Conservation (phyloP, 768 basidiomycete species). For the Calvatia gigantea region DNA sequence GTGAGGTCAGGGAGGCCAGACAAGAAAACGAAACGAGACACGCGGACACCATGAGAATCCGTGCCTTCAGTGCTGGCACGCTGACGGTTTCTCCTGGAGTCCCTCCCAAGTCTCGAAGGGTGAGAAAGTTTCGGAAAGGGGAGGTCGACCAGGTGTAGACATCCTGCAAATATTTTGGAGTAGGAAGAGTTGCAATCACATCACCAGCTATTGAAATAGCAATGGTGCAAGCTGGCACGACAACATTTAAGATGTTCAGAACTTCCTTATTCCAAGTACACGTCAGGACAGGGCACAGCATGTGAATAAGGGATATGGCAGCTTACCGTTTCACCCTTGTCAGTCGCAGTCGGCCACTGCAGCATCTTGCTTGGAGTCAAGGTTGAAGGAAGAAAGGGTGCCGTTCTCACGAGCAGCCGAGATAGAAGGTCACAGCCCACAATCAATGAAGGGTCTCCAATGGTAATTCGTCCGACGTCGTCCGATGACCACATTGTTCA, state of each 20-base stretch:
- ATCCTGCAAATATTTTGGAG: background rate
- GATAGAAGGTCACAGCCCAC: slow-evolving; percentile 7
- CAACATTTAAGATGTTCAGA: background rate
- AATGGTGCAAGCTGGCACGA: slow-evolving; percentile 1
- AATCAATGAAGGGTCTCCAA: slow-evolving; percentile 11
- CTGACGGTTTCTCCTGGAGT: slow-evolving; percentile 23
- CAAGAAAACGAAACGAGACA: slow-evolving; percentile 36
- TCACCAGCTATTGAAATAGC: slow-evolving; percentile 4
- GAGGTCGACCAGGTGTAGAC: slow-evolving; percentile 14
- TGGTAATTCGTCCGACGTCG: slow-evolving; percentile 9
- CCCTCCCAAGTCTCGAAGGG: slow-evolving; percentile 46
- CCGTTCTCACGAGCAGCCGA: slow-evolving; percentile 12
- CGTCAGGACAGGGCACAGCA: background rate
- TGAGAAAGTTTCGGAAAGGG: slow-evolving; percentile 53
- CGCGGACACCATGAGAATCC: slow-evolving; percentile 33
- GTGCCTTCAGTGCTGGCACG: slow-evolving; percentile 22
- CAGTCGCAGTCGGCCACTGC: background rate
- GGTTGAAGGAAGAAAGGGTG: slow-evolving; percentile 10
- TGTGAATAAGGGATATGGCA: background rate
- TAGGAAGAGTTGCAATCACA: slow-evolving; percentile 2
- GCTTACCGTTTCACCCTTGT: slow-evolving; percentile 7
- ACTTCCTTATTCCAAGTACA: slow-evolving; percentile 3
- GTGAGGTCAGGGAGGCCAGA: slow-evolving; percentile 39
- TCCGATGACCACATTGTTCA: slow-evolving; percentile 6
- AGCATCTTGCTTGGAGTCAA: slow-evolving; percentile 1